A percentile compares a stretch with the other conserved stretches of the same genome.
phyloP scores from a whole-genome alignment of 176 grass and related monocot genomes.

The Pharus latifolius region DNA sequence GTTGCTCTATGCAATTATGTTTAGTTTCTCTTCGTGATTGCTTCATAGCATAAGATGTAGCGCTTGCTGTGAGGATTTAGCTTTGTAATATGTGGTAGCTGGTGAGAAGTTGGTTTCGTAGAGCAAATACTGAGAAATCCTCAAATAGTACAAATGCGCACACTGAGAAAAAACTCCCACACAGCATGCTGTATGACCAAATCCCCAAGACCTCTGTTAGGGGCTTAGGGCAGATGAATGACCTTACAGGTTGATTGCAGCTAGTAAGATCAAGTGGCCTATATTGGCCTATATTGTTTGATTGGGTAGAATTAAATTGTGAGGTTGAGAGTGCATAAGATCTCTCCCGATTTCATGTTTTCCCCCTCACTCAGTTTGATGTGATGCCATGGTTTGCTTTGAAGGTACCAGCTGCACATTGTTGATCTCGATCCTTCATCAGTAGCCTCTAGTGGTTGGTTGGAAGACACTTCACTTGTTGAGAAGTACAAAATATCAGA shows the following conservation, averaged over 20 bases:
- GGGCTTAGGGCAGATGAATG: no score
- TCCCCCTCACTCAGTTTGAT: not conserved
- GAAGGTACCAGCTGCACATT: slow-evolving; percentile 73
- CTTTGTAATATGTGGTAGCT: not conserved
- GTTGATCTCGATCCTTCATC: slow-evolving; percentile 86
- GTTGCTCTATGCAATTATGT: not conserved
- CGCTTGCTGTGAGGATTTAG: not conserved
- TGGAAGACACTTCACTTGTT: slow-evolving; percentile 94
- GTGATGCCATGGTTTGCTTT: not conserved
- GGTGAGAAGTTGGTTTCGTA: not conserved
- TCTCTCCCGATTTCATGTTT: not conserved
- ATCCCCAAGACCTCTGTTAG: no score
- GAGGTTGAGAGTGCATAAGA: no score
- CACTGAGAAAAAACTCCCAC: no score
- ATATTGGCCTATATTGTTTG: no score
- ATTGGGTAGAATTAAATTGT: no score
- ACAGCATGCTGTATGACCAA: no score
- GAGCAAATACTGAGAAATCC: no score
- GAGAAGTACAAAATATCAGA: slow-evolving; percentile 92
- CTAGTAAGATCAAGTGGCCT: no score
- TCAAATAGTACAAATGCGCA: no score
- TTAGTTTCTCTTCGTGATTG: not conserved
- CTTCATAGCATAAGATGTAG: not conserved
- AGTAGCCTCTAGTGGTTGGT: slow-evolving; percentile 82
- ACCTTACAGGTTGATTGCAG: no score